Base-by-base conservation (phyloP, 2,329 filamentous ascomycete species). In the Fusarium sarcochroum region DNA sequence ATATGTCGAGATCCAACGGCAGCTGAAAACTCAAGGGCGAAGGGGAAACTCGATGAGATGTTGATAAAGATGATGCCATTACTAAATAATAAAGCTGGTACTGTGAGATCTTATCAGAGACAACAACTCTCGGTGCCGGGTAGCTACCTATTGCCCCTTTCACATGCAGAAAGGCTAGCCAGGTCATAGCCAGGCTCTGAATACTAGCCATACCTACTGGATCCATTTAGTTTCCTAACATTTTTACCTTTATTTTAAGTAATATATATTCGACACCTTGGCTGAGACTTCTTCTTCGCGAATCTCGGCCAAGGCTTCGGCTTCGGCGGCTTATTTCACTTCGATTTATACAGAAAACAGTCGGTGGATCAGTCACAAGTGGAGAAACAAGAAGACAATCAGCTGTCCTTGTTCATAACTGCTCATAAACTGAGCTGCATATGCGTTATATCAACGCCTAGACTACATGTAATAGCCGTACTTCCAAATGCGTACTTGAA, bases 61-160 rank as follows among this genome's bases (percentile, higher is more conserved):
- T 17, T 37, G 60, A 63, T 57, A 58, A 58, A 38, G 37, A 32
- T 20, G 11, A 57, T 59, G 20, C 10, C 40, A 64, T 64, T 64
- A 64, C 23, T 52, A 47, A 64, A 47, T 21, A 42, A 3, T 21
- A 34, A 42, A 37, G 10, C 25, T 32, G 25, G 25, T 21, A 15
- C n/a, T 47, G 4, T 14, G 37, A 13, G 17, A 35, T 47, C 61
- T 58, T 58, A 64, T 64, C 60, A 42, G 10, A 46, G 10, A 21
- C 14, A 13, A 51, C 18, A 21, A 44, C 25, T 37, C 21, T 13
- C 27, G 37, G 21, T 44, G 9, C 15, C 30, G 34, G 27, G 27
- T 30, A 35, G 27, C 30, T 38, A n/a, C 30, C 37, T 17, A 17
- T 35, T 38, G 37, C 46, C 46, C 59, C 59, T 59, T 49, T 59